These are phyloP conservation scores for Picea engelmannii DNA, from an alignment of 83 land plant genomes.

Conservation along the genomic window DNA sequence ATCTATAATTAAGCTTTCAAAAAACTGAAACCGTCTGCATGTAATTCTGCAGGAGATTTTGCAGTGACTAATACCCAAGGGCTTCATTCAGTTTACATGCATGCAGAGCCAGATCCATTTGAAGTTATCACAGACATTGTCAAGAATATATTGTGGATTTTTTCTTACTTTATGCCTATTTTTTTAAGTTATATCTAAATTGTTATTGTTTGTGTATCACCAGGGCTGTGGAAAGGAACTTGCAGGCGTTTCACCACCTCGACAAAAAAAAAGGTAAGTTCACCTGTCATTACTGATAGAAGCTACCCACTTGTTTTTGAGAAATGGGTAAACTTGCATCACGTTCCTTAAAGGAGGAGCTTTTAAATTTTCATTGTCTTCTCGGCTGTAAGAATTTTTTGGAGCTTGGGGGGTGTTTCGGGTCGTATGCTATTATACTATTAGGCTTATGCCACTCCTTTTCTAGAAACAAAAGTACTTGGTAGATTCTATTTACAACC, in stretches of 20 bases:
- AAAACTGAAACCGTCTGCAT: conserved; percentile 7
- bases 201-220: background rate
- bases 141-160: conserved; percentile 39
- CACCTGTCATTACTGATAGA: background rate
- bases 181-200: background rate
- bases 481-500: no score
- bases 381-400: no score
- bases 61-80: conserved; percentile 64
- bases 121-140: conserved; percentile 87
- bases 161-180: background rate
- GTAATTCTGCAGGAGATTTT: conserved; percentile 71
- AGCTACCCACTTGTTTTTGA: background rate
- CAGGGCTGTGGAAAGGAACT: conserved; percentile 83
- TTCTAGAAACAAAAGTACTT: no score
- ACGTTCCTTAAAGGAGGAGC: no score
- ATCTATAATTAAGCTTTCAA: no score
- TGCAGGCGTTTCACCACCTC: conserved; percentile 64
- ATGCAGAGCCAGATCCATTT: conserved; percentile 84
- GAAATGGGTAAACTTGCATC: background rate
- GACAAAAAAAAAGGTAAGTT: conserved; percentile 83
- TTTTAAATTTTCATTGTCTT: no score
- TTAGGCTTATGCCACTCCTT: no score
- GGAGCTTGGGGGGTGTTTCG: no score
- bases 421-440: no score
- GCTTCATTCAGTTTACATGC: conserved; percentile 72